phyloP scores from a whole-genome alignment of 78 protist species.

The Protostelium mycophagum region DNA sequence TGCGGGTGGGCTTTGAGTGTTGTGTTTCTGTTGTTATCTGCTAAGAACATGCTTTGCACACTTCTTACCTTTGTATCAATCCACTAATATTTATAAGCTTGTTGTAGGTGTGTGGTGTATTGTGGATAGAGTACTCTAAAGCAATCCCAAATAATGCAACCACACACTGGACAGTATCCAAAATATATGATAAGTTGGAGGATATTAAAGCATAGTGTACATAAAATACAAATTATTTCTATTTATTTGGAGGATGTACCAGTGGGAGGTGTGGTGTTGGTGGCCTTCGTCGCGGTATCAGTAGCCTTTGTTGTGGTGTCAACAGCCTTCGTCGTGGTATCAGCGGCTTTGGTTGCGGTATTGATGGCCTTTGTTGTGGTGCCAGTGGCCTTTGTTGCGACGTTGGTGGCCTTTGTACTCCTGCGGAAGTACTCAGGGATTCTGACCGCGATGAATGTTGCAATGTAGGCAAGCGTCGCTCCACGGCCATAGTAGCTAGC shows the following conservation, averaged over 20 bases:
- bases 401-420: not conserved
- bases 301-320: not conserved
- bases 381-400: not conserved
- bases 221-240: no score
- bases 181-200: not conserved
- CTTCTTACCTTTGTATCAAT: not conserved
- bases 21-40: no score
- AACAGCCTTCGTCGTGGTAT: not conserved
- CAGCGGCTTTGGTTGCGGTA: not conserved
- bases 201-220: no score
- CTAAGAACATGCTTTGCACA: no score
- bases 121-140: not conserved
- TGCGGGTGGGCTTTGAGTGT: no score
- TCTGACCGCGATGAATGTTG: not conserved
- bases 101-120: not conserved
- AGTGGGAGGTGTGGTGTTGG: not conserved
- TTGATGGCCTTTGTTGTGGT: not conserved
- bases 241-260: no score
- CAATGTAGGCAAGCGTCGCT: not conserved
- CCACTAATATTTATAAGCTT: not conserved
- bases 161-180: not conserved
- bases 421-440: not conserved
- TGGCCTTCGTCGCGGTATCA: not conserved
- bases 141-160: not conserved
- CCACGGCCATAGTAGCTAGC: slow-evolving; percentile 1